Conservation (phyloP, 73 alveolate species). For the Uronychia setigera region DNA sequence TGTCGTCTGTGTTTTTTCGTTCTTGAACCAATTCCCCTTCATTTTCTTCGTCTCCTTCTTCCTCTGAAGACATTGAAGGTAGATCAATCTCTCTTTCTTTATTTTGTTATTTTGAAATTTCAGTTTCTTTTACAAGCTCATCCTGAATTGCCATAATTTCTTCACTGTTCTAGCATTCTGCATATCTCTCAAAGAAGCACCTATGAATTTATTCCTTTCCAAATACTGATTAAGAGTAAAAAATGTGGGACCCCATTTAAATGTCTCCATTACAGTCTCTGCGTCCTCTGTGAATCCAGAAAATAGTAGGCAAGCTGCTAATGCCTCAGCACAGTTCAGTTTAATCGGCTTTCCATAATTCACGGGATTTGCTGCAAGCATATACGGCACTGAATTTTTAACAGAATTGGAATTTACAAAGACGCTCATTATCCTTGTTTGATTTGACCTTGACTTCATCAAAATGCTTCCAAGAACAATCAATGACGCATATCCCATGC, state of each 20-base stretch:
- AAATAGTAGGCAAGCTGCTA: conserved; percentile 91
- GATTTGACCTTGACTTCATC: conserved; percentile 84
- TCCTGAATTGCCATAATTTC: neutral
- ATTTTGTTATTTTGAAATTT: too few species aligned
- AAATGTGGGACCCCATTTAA: conserved; percentile 96
- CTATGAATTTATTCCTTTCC: neutral
- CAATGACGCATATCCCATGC: conserved; percentile 96
- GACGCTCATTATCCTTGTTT: conserved; percentile 84
- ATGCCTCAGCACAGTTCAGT: conserved; percentile 97
- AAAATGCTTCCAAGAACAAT: conserved; percentile 97
- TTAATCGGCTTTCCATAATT: conserved; percentile 94
- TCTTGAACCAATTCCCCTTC: too few species aligned
- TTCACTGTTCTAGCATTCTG: neutral
- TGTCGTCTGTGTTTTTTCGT: too few species aligned
- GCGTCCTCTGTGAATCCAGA: conserved; percentile 92
- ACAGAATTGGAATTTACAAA: neutral
- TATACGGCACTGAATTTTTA: conserved; percentile 72
- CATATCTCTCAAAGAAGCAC: neutral
- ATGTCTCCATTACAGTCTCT: conserved; percentile 82
- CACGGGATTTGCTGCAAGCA: conserved; percentile 97
- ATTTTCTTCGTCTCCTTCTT: conserved; percentile 51
- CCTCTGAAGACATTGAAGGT: conserved; percentile 36
- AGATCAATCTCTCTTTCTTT: conserved; percentile 75
- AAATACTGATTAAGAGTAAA: conserved; percentile 85
- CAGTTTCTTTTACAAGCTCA: neutral